Evolutionary conservation across 768 basidiomycete species (phyloP).

Genomic region (Tubosaeta sp.): DNA sequence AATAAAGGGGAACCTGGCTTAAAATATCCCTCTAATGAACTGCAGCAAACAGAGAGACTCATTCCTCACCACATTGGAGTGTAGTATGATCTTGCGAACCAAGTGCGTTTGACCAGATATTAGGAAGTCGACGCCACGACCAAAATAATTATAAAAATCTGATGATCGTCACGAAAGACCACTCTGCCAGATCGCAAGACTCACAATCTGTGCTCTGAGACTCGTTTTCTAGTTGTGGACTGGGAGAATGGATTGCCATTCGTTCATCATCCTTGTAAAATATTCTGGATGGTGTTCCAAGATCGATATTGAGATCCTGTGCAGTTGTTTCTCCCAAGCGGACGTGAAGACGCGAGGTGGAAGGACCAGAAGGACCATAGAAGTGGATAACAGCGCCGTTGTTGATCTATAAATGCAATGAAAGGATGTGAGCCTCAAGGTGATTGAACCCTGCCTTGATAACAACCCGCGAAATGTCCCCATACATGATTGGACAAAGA

Average conservation of each 20-base stretch:
- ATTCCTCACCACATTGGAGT: constrained; percentile 75
- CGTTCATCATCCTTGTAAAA: constrained; percentile 88
- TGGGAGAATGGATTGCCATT: constrained; percentile 75
- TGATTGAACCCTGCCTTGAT: constrained; percentile 47
- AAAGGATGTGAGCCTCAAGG: not conserved
- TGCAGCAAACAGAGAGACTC: not conserved
- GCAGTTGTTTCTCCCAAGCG: constrained; percentile 72
- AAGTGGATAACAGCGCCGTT: constrained; percentile 70
- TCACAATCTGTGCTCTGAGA: constrained; percentile 50
- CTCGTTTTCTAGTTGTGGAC: constrained; percentile 37
- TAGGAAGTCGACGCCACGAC: constrained; percentile 85
- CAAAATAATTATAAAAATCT: constrained; percentile 95
- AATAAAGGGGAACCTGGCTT: constrained; percentile 88
- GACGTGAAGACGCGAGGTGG: constrained; percentile 47
- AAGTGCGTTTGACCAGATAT: constrained; percentile 66
- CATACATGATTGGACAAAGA: constrained; percentile 63
- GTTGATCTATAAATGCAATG: constrained; percentile 46
- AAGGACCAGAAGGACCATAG: constrained; percentile 46
- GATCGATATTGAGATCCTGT: constrained; percentile 73
- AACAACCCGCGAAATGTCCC: constrained; percentile 64
- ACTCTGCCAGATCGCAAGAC: constrained; percentile 11
- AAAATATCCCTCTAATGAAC: not conserved
- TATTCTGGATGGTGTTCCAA: constrained; percentile 72
- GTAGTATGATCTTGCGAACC: constrained; percentile 81
- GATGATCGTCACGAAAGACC: constrained; percentile 6